Evolutionary conservation across 208 protist species (phyloP), one percentile per base, ranked within the genome.

Genomic region (Acanthamoeba healyi): DNA sequence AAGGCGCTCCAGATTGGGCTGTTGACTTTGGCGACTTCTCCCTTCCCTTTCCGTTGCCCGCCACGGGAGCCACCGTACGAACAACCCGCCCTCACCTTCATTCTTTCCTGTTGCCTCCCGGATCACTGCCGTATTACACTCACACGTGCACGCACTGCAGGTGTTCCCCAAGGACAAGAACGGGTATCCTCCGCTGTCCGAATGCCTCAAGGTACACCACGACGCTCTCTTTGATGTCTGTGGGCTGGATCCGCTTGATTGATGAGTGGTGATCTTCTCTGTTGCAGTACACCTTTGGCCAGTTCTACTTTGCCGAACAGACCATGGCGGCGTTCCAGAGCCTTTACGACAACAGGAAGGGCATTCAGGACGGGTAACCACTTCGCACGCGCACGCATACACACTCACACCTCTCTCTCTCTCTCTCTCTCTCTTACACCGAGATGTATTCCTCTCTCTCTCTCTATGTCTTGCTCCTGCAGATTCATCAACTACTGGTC

Each of bases 1-100:
- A 97, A 49, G 96, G 96, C 14, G 88, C 95, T 15, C 96, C 96
- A 14, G 94, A 96, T 63, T 97, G 94, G 94, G 82, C 92, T 29
- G 63, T 94, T 10, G 49, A 87, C 29, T 61, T 87, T 58, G 46
- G 46, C 10, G 26, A 15, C 32, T 58, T 87, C 79, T 54, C 79
- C 1, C 44, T 87, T 9, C 79, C 79, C 44, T 87, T 87, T 32
- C 79, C 79, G 17, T 12, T 87, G 7, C 79, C 79, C 4, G 79
- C 79, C 49, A 34, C 34, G 10, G 79, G 79, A 12, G 46, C 49
- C 34, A 79, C 67, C 5, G 67, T 79, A 44, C 0, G 10, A n/a
- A n/a, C n/a, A n/a, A 6, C 51, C 12, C 15, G 51, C 17, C 42
- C 49, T 90, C 24, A 12, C 5, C 3, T 51, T 74, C 65, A 5